Evolutionary conservation across 2,329 filamentous ascomycete genomes (phyloP), one percentile per base, ranked within the genome.

Genomic region (Exophiala sideris): DNA sequence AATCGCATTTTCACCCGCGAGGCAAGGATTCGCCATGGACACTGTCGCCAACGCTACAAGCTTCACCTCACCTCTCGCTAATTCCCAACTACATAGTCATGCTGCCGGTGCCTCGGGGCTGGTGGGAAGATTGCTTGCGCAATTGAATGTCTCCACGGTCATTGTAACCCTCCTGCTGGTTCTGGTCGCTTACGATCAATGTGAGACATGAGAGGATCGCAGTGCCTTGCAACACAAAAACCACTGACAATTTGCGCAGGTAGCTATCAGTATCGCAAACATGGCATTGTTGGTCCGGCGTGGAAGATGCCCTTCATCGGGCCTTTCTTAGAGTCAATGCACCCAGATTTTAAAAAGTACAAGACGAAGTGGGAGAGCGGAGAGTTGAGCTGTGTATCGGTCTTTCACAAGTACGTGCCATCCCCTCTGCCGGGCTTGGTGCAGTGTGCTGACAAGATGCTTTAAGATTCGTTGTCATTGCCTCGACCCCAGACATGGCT

Each of bases 381-480:
- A 44, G 86, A 89, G 45, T 79, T 99, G 64, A 96, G 91, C 79
- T 99, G 94, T 69, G 94, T 99, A 58, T 96, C 91, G 2, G 91
- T 99, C 66, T 99, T 99, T 78, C 94, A 99, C 84, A 99, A 97
- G 90, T 95, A 82, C 64, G 84, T 62, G 24, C 21, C 9, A 38
- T 36, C 20, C 24, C 7, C 40, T 29, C 11, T 29, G 21, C 32
- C 49, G 16, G 39, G 9, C 14, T 7, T 33, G 35, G 33, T 33
- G 7, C 12, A 39, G 18, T 20, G 9, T 35, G 49, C 36, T 24
- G 16, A 18, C 50, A 47, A 20, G 42, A 14, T 45, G 33, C 21
- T 53, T 2, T 64, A 95, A 95, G 90, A 72, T 99, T 99, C 71
- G 94, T 97, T 61, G 91, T 99, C 53, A 96, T 99, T 70, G 92